Conservation (phyloP, 2,329 filamentous ascomycete species). For the Cylindrodendrum hubeiense region DNA sequence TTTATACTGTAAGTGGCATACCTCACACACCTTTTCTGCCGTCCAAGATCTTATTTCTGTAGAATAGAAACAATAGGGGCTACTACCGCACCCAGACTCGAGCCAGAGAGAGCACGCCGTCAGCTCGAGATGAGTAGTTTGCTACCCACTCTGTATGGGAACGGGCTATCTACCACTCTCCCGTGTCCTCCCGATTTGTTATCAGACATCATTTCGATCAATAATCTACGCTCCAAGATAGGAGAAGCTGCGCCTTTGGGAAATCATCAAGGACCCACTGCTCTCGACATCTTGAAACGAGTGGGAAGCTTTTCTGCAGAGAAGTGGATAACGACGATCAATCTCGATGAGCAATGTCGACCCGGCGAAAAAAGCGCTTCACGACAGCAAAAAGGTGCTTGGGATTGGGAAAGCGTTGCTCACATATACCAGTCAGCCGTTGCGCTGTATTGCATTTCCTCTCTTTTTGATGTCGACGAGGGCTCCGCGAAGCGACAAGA, state of each 20-base stretch:
- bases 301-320: slow-evolving; percentile 37
- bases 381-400: neutral
- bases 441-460: slow-evolving; percentile 37
- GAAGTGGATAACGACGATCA: slow-evolving; percentile 19
- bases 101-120: slow-evolving; percentile 6
- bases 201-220: slow-evolving; percentile 35
- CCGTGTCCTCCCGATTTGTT: slow-evolving; percentile 36
- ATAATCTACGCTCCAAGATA: slow-evolving; percentile 32
- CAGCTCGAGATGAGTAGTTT: slow-evolving; percentile 29
- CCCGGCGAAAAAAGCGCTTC: neutral
- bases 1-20: slow-evolving; percentile 23
- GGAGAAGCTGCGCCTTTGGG: neutral
- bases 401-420: slow-evolving; percentile 30
- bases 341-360: neutral
- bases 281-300: slow-evolving; percentile 24
- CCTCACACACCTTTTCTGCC: neutral
- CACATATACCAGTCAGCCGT: slow-evolving; percentile 35
- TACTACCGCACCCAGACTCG: slow-evolving; percentile 24
- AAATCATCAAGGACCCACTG: neutral
- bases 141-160: slow-evolving; percentile 29
- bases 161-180: slow-evolving; percentile 35
- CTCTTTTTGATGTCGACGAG: neutral
- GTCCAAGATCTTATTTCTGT: neutral
- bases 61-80: slow-evolving; percentile 32
- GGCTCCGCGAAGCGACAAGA: neutral